A percentile compares a stretch with the other conserved stretches of the same genome.
phyloP scores from a whole-genome alignment of 495 filamentous ascomycete species.

The Tuber borchii region DNA sequence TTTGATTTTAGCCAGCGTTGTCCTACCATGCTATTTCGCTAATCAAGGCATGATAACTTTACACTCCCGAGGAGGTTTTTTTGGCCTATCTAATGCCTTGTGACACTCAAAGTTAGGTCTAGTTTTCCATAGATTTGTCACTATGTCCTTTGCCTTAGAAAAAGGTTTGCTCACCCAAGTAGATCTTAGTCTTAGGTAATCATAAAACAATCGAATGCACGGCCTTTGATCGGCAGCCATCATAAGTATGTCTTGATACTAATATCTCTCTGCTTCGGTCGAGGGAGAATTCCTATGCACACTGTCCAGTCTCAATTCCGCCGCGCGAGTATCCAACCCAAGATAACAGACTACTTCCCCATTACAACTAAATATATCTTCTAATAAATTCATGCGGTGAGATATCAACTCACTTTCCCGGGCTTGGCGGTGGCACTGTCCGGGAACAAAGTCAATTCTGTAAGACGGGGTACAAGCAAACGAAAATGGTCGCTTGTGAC shows the following conservation, averaged over 20 bases:
- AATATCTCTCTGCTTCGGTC: too few species aligned
- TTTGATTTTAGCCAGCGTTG: not conserved
- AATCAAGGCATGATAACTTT: not conserved
- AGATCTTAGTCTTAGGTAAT: too few species aligned
- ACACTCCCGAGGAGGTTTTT: not conserved
- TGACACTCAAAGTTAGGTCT: not conserved
- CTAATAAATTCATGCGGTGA: slow-evolving; percentile 49
- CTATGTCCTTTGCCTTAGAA: too few species aligned
- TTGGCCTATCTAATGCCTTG: too few species aligned
- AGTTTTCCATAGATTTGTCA: not conserved
- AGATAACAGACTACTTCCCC: too few species aligned
- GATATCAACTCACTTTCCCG: slow-evolving; percentile 68
- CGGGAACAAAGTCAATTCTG: slow-evolving; percentile 44
- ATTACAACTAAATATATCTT: not conserved
- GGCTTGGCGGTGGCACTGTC: slow-evolving; percentile 62
- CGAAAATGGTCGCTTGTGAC: slow-evolving; percentile 58
- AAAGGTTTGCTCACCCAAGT: too few species aligned
- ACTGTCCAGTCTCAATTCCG: too few species aligned
- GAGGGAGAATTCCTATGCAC: too few species aligned
- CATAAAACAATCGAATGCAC: too few species aligned
- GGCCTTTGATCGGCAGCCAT: too few species aligned
- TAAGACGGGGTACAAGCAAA: slow-evolving; percentile 54
- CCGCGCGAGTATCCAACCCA: too few species aligned
- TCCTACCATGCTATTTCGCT: not conserved
- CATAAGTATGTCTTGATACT: too few species aligned